Evolutionary conservation across 1,284 basidiomycete genomes (phyloP).

Genomic region (Ganoderma meredithae): DNA sequence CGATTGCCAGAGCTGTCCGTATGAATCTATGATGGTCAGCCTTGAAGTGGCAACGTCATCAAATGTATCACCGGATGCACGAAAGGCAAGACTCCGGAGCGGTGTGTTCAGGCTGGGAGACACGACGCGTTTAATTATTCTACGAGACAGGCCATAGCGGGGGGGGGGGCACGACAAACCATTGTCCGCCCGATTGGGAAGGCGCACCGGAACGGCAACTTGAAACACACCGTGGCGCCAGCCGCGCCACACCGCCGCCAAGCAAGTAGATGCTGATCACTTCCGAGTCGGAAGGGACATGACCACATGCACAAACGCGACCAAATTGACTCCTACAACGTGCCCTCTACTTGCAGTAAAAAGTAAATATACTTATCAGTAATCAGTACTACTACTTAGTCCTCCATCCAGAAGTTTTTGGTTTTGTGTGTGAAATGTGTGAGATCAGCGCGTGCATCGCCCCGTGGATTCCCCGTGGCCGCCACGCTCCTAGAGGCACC

Average conservation of each 20-base stretch:
- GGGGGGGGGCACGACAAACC: neutral
- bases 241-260: neutral
- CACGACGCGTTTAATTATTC: neutral
- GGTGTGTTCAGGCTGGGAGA: neutral
- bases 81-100: neutral
- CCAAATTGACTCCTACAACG: conserved; percentile 12
- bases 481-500: conserved; percentile 1
- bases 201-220: neutral
- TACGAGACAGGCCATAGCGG: neutral
- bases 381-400: neutral
- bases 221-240: neutral
- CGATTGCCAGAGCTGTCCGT: neutral
- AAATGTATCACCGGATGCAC: conserved; percentile 11
- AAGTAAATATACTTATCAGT: no score
- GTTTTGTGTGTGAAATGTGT: no score
- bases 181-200: conserved; percentile 10
- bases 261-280: neutral
- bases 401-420: neutral
- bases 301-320: conserved; percentile 16
- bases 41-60: neutral
- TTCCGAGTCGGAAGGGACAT: neutral
- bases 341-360: neutral
- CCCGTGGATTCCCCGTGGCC: neutral
- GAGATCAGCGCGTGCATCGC: neutral
- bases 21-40: neutral